Conservation (phyloP, 2,329 filamentous ascomycete species). For the Penicillium hordei region DNA sequence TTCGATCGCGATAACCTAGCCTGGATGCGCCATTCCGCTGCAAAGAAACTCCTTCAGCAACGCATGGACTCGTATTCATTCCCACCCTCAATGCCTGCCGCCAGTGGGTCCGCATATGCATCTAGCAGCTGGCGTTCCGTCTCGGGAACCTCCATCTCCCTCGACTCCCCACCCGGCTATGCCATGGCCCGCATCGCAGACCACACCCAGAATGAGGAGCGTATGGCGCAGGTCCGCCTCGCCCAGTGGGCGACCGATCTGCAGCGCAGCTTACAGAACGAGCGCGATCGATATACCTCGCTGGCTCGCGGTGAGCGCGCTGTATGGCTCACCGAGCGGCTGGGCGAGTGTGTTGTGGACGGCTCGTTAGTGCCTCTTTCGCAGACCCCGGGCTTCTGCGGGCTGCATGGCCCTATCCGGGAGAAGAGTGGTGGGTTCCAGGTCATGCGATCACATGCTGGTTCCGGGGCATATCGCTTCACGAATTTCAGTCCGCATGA, state of each 20-base stretch:
- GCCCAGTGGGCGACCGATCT: slow-evolving; percentile 81
- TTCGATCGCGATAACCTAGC: slow-evolving; percentile 76
- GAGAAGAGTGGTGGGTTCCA: slow-evolving; percentile 28
- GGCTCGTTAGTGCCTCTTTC: slow-evolving; percentile 60
- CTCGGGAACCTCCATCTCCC: slow-evolving; percentile 26
- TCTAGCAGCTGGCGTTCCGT: slow-evolving; percentile 11
- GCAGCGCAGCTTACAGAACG: slow-evolving; percentile 71
- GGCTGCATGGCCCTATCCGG: slow-evolving; percentile 22
- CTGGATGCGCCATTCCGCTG: slow-evolving; percentile 78
- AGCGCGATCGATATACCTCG: slow-evolving; percentile 67
- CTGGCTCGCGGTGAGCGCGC: slow-evolving; percentile 63
- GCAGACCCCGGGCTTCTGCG: slow-evolving; percentile 33
- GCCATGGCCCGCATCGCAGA: slow-evolving; percentile 62
- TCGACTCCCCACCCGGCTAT: slow-evolving; percentile 48
- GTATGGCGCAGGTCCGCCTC: slow-evolving; percentile 66
- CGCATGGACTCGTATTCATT: slow-evolving; percentile 43
- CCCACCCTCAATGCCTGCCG: slow-evolving; percentile 4
- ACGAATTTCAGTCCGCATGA: slow-evolving; percentile 60
- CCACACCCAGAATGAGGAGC: slow-evolving; percentile 60
- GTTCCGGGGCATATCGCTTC: slow-evolving; percentile 33
- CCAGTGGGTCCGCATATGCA: background rate
- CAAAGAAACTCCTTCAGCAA: slow-evolving; percentile 78
- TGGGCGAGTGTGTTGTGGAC: slow-evolving; percentile 67
- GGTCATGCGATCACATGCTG: slow-evolving; percentile 26
- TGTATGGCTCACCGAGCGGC: slow-evolving; percentile 65